Evolutionary conservation across 345 rosid genomes (phyloP).

Genomic region (Dovyalis caffra): DNA sequence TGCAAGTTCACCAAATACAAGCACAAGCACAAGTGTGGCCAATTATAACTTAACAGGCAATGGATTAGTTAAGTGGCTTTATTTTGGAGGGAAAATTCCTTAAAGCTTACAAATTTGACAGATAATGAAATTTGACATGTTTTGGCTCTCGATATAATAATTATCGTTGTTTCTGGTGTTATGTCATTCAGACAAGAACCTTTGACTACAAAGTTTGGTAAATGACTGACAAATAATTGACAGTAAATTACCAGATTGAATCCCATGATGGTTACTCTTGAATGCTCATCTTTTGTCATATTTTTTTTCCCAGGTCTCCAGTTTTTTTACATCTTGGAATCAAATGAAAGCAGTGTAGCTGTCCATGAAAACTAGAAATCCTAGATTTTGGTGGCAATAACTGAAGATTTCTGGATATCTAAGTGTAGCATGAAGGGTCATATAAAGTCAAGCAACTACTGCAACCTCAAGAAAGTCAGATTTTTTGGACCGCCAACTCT

Average conservation of each 20-base stretch:
- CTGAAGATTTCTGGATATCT: background rate
- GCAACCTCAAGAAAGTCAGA: background rate
- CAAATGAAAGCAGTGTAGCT: background rate
- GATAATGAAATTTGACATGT: background rate
- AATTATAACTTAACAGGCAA: conserved; percentile 4
- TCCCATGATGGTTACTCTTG: background rate
- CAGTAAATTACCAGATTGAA: background rate
- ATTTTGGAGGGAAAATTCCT: conserved; percentile 8
- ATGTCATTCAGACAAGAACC: background rate
- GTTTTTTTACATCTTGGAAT: background rate
- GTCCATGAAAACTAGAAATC: background rate
- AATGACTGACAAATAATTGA: background rate
- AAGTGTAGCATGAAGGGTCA: too few species aligned
- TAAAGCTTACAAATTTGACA: background rate
- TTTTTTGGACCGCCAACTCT: background rate
- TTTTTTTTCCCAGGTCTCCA: background rate
- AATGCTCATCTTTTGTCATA: background rate
- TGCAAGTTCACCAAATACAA: background rate
- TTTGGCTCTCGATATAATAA: conserved; percentile 1
- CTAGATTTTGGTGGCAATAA: background rate
- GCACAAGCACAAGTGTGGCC: conserved; percentile 3
- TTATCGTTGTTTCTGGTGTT: background rate
- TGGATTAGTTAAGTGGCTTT: background rate
- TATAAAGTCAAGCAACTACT: background rate
- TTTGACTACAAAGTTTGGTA: background rate